Conservation (phyloP, 75 land plant species). For the Cunninghamia lanceolata region DNA sequence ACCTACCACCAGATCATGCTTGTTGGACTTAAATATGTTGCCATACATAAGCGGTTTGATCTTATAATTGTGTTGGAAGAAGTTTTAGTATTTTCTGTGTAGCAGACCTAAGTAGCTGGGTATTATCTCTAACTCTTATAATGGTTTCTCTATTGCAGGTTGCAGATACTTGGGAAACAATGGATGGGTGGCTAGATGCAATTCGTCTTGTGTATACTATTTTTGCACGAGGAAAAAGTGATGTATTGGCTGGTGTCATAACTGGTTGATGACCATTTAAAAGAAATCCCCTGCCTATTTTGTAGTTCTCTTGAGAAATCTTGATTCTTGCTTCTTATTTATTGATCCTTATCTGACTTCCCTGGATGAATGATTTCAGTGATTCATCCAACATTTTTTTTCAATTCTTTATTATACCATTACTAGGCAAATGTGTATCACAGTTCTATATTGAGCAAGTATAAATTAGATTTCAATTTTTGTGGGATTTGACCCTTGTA, state of each 20-base stretch:
- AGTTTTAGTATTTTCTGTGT: background rate
- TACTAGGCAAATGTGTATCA: background rate
- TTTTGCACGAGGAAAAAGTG: constrained; percentile 84
- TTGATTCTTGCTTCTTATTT: background rate
- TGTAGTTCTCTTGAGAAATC: background rate
- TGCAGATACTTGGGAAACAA: constrained; percentile 88
- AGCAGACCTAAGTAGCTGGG: background rate
- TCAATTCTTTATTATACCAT: background rate
- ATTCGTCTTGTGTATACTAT: constrained; percentile 93
- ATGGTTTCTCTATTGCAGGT: constrained; percentile 41
- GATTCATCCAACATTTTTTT: background rate
- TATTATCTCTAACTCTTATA: background rate
- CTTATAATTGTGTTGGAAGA: background rate
- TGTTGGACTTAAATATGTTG: background rate
- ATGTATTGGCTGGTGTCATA: constrained; percentile 82
- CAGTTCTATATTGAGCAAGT: background rate
- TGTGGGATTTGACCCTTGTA: too few species aligned
- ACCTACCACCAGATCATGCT: background rate
- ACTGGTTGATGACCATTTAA: constrained; percentile 48
- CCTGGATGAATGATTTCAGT: background rate
- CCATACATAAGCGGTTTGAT: background rate
- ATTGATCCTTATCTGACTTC: background rate
- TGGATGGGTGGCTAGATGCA: constrained; percentile 95
- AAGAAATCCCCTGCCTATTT: background rate
- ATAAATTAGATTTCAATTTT: background rate